Conservation (phyloP, 768 basidiomycete genomes). For the Leccinum uliginosum region DNA sequence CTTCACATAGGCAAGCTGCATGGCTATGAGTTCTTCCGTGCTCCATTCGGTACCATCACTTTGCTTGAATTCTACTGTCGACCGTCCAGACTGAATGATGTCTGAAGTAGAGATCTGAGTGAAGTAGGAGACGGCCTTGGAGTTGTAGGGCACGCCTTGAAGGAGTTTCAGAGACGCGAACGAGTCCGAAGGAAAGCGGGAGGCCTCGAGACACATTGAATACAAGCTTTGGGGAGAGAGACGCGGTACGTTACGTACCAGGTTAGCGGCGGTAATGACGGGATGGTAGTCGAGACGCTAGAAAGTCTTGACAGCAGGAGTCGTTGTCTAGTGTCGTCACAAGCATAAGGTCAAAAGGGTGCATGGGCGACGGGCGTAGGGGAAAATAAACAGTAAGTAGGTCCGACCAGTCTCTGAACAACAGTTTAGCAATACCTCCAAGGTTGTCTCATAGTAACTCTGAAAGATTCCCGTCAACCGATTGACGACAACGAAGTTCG, state of each 20-base stretch:
- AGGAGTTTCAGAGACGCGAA: conserved; percentile 84
- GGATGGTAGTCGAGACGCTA: too few species aligned
- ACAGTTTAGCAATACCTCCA: conserved; percentile 60
- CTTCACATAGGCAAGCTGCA: conserved; percentile 90
- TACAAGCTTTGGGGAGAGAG: not conserved
- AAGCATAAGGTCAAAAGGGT: too few species aligned
- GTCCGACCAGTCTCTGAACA: conserved; percentile 6
- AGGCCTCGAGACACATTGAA: conserved; percentile 52
- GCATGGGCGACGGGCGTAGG: too few species aligned
- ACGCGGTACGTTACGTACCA: conserved; percentile 59
- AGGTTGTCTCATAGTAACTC: conserved; percentile 77
- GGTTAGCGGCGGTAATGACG: conserved; percentile 77
- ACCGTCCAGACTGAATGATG: conserved; percentile 49
- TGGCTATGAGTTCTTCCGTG: conserved; percentile 87
- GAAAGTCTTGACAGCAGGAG: too few species aligned
- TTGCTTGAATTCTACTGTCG: conserved; percentile 56
- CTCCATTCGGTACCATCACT: conserved; percentile 69
- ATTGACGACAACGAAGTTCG: conserved; percentile 86
- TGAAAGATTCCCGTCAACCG: conserved; percentile 65
- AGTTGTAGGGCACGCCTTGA: conserved; percentile 64
- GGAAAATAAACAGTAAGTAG: too few species aligned
- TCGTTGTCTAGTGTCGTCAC: too few species aligned
- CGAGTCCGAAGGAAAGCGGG: conserved; percentile 85
- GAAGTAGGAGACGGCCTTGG: conserved; percentile 56
- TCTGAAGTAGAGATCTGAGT: conserved; percentile 52